Evolutionary conservation across 2,329 filamentous ascomycete genomes (phyloP), one percentile per base, ranked within the genome.

Genomic region (Xylariaceae sp.): DNA sequence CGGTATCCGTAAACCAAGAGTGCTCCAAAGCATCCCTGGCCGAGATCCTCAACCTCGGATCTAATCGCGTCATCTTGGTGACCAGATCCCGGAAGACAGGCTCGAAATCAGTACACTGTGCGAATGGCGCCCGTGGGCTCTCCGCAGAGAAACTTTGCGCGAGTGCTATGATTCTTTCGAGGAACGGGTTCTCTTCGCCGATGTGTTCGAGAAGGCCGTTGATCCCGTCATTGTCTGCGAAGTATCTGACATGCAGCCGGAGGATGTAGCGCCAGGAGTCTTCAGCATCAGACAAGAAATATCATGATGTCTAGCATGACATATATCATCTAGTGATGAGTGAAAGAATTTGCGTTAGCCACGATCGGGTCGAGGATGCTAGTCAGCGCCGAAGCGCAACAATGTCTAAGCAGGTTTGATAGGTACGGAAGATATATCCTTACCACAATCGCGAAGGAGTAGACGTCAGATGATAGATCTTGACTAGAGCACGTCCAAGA

Each of bases 391-490:
- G n/a, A n/a, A n/a, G n/a, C n/a, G n/a, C n/a, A n/a, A n/a, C n/a
- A n/a, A n/a, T n/a, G n/a, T n/a, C n/a, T n/a, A n/a, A n/a, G n/a
- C n/a, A n/a, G n/a, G n/a, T n/a, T n/a, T n/a, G n/a, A n/a, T n/a
- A n/a, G n/a, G n/a, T n/a, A n/a, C n/a, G n/a, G n/a, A n/a, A n/a
- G n/a, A n/a, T n/a, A n/a, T n/a, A n/a, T n/a, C n/a, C 44, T 38
- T 57, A 61, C 59, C 40, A 66, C 53, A 36, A 65, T 52, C 4
- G 44, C 61, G 49, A 67, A 67, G 12, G 64, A 66, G 51, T 63
- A 67, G 5, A 66, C 41, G 45, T 67, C 65, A 1, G 62, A 66
- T 3, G 61, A 29, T n/a, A 53, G 52, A 32, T 64, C 62, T 42
- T 63, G 58, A 6, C 37, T 40, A 17, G 61, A 52, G 8, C 58